Base-by-base conservation (phyloP, 257 asterid genomes). In the Solanum clarkiae region DNA sequence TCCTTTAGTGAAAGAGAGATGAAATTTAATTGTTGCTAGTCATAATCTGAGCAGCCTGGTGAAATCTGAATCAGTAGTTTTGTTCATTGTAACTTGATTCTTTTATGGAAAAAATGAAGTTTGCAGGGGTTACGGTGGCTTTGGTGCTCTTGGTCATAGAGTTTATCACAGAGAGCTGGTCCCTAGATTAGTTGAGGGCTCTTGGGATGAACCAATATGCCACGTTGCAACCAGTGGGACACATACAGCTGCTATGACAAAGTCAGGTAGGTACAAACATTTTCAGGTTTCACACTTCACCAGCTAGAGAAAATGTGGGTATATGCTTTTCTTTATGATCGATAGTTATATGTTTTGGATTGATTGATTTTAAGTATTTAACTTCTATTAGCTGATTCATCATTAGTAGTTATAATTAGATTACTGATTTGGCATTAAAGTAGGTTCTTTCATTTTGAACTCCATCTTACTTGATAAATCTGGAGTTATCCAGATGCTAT, bases 111-210 rank as follows among this genome's bases (percentile, higher is more conserved):
- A 68, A 87, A 88, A 90, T 90, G 92, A 93, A 93, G 97, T 89
- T 89, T 92, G 88, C 98, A 95, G 99, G 99, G 99, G 99, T 84
- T 96, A 96, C 54, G 99, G 99, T 88, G 99, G 99, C 47, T 96
- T 96, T 90, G 99, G 99, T 45, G 99, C 99, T 80, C 98, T 96
- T 81, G 99, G 99, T 55, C 99, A 96, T 88, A 89, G 95, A 57
- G 99, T 95, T 42, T 96, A 94, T 88, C 91, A 88, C 45, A 91
- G 99, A 84, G 99, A 96, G 89, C 92, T 95, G 87, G 85, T 90
- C 22, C 98, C 99, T 72, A 94, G 91, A 91, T 79, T 93, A 89
- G 98, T 96, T 5, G 86, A 91, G 86, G 98, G 97, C 51, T 89
- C 97, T 79, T 96, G 99, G 98, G 90, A 85, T 84, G 92, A 83